Evolutionary conservation across 345 rosid species (phyloP), one percentile per base, ranked within the genome.

Genomic region (Eucalyptus curtisii): DNA sequence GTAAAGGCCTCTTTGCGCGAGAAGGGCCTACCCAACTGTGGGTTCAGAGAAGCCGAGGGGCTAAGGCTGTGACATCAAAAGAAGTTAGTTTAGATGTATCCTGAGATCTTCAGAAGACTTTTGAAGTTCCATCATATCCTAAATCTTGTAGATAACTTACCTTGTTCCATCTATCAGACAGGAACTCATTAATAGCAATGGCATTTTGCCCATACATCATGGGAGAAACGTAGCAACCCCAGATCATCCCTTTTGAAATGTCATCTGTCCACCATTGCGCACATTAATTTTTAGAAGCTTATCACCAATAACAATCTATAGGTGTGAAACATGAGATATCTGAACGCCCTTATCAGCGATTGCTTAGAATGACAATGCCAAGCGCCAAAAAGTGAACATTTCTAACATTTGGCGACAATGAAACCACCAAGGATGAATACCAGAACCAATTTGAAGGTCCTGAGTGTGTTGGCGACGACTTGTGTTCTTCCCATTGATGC

Each of bases 401-500:
- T 64, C 90, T 66, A 40, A 59, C 25, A 87, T 88, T 89, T 89
- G 2, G 92, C 92, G 15, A 93, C 88, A 76, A 92, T 66, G 87
- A 89, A 92, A 49, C 97, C 96, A 71, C 93, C 90, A 59, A 91
- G 89, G 19, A 92, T 91, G 57, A 94, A 91, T 44, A 94, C 90
- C 64, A 88, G 19, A 7, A 95, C 91, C 17, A 94, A 79, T 24
- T 87, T 90, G 90, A 94, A 95, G 82, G 94, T 87, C 14, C 95
- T 93, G 13, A 93, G 90, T 22, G 94, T 92, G 86, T 90, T 93
- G 24, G 96, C 94, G 66, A 95, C 90, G 13, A 92, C 92, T 89
- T 91, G 85, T 81, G 93, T 90, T 89, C 97, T 93, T 30, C 96
- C 94, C 25, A 88, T 11, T 24, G 94, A 92, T 22, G 96, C 96